phyloP scores from a whole-genome alignment of 345 rosid genomes.

The Dovyalis caffra region DNA sequence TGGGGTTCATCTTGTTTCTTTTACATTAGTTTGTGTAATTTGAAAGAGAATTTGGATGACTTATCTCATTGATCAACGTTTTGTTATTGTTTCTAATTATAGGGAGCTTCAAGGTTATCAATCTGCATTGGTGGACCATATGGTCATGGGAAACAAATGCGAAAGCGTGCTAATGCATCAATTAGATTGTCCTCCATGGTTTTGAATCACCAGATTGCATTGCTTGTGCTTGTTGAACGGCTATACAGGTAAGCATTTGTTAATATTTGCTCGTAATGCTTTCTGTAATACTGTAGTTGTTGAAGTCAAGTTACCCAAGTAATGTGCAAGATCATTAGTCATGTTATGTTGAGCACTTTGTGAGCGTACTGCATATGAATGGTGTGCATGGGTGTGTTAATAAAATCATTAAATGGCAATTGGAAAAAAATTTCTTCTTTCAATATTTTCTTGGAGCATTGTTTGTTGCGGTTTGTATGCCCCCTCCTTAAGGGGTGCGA shows the following conservation, averaged over 20 bases:
- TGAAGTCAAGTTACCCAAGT: too few species aligned
- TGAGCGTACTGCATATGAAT: too few species aligned
- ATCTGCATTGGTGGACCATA: conserved; percentile 90
- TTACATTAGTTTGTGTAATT: neutral
- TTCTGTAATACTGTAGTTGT: too few species aligned
- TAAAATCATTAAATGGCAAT: neutral
- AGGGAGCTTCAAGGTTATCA: conserved; percentile 81
- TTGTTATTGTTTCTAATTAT: neutral
- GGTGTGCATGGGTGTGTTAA: too few species aligned
- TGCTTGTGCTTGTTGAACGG: conserved; percentile 78
- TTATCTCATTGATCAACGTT: neutral
- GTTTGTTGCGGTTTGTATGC: neutral
- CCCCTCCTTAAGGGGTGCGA: neutral
- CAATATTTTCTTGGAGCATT: neutral
- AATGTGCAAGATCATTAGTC: too few species aligned
- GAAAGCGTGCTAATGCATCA: conserved; percentile 58
- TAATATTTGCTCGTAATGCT: too few species aligned
- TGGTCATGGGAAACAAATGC: conserved; percentile 72
- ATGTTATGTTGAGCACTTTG: too few species aligned
- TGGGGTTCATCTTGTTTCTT: neutral
- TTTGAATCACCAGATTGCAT: conserved; percentile 84
- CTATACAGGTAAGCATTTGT: conserved; percentile 60
- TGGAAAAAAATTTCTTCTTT: neutral
- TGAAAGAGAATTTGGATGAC: neutral
- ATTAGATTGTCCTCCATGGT: conserved; percentile 83